Evolutionary conservation across 495 filamentous ascomycete species (phyloP), one percentile per base, ranked within the genome.

Genomic region (Neurospora discreta): DNA sequence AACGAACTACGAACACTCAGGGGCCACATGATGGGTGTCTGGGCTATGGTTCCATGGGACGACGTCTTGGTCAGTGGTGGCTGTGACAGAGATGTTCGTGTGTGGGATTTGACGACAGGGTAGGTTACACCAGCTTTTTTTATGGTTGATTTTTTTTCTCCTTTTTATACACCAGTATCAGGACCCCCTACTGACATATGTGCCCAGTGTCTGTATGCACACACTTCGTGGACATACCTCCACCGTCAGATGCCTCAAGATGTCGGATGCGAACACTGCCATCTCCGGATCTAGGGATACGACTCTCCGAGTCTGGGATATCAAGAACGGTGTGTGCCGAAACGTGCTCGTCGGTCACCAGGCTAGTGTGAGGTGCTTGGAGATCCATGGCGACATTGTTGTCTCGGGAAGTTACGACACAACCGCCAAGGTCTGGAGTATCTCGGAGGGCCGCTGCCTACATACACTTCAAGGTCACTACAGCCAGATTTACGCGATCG

Each of bases 21-120:
- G 77, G 95, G 95, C 38, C 95, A 99, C 81, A 92, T 97, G 43
- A 99, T 99, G 95, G 95, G 95, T 41, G 95, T 99, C 44, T 99
- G 95, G 95, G 95, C 95, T 23, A 98, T 99, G 95, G 94, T 99
- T 70, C 96, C 95, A 16, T 97, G 94, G 92, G 96, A 92, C 72
- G 94, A 99, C 80, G 92, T 91, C 70, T 85, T 99, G 71, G 96
- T 99, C 68, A 97, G 93, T 77, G 95, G 95, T 74, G 95, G 95
- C 40, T 99, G 95, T 80, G 95, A 99, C 81, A 88, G 95, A 69
- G 96, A 99, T 80, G 95, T 99, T 38, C 86, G 95, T 71, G 96
- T 98, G 3, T 99, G 95, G 95, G 93, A 99, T 80, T 91, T 99
- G 89, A 89, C 89, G 67, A 95, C 93, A 75, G 95, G 96, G 94